These are phyloP conservation scores for Casuarina glauca DNA, from an alignment of 306 rosid genomes.

Conservation along the genomic window DNA sequence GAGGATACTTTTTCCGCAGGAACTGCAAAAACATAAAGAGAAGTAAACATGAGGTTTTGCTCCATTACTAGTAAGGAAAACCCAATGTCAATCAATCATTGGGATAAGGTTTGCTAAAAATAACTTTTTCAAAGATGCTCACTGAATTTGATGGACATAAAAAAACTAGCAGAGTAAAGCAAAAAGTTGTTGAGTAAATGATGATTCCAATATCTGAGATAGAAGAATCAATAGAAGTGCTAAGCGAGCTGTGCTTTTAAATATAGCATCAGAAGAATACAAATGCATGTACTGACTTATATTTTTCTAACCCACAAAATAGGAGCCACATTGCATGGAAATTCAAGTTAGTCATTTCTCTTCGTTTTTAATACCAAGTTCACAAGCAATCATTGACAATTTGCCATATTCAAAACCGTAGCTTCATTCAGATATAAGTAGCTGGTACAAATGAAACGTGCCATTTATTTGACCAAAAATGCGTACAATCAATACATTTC, in stretches of 20 bases:
- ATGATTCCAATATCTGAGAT: neutral
- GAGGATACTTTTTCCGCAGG: slow-evolving; percentile 90
- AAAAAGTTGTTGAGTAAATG: neutral
- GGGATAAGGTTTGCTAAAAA: neutral
- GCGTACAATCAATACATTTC: neutral
- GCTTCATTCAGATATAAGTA: neutral
- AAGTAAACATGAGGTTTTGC: slow-evolving; percentile 20
- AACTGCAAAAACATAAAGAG: slow-evolving; percentile 55
- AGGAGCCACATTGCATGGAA: neutral
- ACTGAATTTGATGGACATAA: neutral
- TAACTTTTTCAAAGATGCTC: neutral
- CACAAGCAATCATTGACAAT: neutral
- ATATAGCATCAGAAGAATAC: neutral
- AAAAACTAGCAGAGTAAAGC: slow-evolving; percentile 9
- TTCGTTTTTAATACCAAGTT: neutral
- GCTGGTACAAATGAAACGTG: neutral
- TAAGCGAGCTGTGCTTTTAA: neutral
- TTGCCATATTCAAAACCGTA: neutral
- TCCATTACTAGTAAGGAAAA: slow-evolving; percentile 15
- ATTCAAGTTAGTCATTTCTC: neutral
- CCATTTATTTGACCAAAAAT: neutral
- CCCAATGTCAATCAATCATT: slow-evolving; percentile 9
- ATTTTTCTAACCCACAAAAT: neutral
- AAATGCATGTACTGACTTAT: neutral
- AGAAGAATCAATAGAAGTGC: neutral